These are phyloP conservation scores for Neofusicoccum umdonicola DNA, from an alignment of 2,329 filamentous ascomycete species.

Conservation along the genomic window DNA sequence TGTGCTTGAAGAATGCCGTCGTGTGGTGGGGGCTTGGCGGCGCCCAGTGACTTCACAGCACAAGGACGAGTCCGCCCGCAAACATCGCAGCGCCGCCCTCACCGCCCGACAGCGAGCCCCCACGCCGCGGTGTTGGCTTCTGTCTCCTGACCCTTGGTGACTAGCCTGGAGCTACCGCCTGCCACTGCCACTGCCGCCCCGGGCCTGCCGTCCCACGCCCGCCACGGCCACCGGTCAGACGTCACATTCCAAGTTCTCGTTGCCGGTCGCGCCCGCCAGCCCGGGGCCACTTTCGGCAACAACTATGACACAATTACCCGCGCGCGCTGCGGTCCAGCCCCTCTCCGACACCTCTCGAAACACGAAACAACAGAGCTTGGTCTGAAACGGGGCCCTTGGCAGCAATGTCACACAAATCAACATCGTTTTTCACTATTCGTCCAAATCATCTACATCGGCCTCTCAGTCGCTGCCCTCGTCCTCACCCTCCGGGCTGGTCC, in stretches of 20 bases:
- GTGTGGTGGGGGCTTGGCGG: conserved; percentile 12
- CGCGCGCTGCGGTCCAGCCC: neutral
- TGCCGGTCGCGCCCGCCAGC: neutral
- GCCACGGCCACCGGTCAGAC: neutral
- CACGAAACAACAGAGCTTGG: neutral
- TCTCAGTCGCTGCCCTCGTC: neutral
- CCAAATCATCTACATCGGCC: neutral
- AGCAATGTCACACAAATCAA: neutral
- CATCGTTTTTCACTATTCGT: neutral
- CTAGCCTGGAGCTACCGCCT: neutral
- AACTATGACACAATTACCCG: neutral
- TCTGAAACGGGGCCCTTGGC: neutral
- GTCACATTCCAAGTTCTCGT: neutral
- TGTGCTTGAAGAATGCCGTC: conserved; percentile 10
- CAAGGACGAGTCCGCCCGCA: neutral
- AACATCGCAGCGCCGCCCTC: neutral
- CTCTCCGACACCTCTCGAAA: neutral
- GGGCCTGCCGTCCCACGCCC: no score
- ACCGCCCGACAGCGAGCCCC: neutral
- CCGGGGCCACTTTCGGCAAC: neutral
- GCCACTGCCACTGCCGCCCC: neutral
- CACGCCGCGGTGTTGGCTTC: neutral
- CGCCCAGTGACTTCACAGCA: neutral
- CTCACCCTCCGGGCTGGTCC: neutral
- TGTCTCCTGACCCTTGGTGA: neutral